phyloP scores from a whole-genome alignment of 108 stramenopile genomes.

The Nitzschia sp. region DNA sequence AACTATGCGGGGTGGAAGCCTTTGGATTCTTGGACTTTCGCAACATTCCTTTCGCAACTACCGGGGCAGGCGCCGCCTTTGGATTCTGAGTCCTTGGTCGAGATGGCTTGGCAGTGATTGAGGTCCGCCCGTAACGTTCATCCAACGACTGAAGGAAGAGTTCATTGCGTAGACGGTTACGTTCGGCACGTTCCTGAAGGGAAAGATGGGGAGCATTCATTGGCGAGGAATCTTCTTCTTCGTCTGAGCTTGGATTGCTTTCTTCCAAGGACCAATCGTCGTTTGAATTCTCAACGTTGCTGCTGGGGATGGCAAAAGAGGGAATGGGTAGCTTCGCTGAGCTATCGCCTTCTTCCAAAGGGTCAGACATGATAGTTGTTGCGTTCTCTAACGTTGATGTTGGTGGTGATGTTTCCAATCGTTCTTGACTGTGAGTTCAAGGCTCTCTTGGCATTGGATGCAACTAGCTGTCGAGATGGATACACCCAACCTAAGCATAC shows the following conservation, averaged over 20 bases:
- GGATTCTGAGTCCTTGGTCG: not conserved
- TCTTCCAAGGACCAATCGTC: not conserved
- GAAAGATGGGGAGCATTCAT: slow-evolving; percentile 9
- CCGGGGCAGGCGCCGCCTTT: not conserved
- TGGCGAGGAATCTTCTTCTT: not conserved
- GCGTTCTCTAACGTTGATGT: too few species aligned
- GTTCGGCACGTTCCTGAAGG: slow-evolving; percentile 16
- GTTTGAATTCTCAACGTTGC: not conserved
- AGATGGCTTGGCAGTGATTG: not conserved
- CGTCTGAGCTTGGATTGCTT: not conserved
- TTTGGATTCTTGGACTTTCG: not conserved
- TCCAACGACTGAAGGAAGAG: slow-evolving; percentile 13
- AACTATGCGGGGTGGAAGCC: not conserved
- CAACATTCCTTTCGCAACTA: slow-evolving; percentile 9
- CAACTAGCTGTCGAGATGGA: too few species aligned
- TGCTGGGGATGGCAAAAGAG: too few species aligned
- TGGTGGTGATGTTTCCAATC: too few species aligned
- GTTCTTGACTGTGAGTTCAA: too few species aligned
- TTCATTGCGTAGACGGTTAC: slow-evolving; percentile 22
- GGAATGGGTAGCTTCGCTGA: too few species aligned
- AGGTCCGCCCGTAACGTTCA: slow-evolving; percentile 14
- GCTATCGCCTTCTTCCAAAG: too few species aligned
- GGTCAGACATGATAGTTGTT: too few species aligned
- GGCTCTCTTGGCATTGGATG: too few species aligned
- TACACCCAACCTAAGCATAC: too few species aligned